Percentiles rank a stretch among this genome's conserved stretches.
Evolutionary conservation across 306 rosid genomes (phyloP).

Genomic region (Herpetospermum pedunculosum): DNA sequence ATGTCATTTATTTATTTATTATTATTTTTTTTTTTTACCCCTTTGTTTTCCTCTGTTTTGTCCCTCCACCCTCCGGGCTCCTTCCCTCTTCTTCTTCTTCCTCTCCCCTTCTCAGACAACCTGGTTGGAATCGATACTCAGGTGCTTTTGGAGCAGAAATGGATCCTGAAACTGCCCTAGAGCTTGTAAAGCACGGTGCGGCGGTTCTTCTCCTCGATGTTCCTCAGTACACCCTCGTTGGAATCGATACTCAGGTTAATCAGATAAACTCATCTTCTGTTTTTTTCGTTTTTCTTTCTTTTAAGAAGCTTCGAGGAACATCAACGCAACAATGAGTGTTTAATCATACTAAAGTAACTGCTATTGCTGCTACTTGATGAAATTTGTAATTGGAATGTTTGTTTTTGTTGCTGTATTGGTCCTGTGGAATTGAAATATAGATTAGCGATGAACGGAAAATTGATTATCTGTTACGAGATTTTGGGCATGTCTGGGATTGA

Average conservation of each 20-base stretch:
- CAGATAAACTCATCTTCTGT: background rate
- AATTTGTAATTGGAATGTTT: background rate
- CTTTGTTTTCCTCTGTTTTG: no score
- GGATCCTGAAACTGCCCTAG: conserved; percentile 56
- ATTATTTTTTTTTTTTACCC: no score
- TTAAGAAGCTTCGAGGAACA: background rate
- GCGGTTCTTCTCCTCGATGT: conserved; percentile 75
- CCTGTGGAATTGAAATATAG: background rate
- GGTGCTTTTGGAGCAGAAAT: conserved; percentile 15
- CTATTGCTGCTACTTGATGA: background rate
- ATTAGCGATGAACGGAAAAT: background rate
- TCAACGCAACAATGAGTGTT: background rate
- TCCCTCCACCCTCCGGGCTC: no score
- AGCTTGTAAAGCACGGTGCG: conserved; percentile 57
- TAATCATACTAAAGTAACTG: background rate
- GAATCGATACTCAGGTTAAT: conserved; percentile 70
- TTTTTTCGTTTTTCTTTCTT: background rate
- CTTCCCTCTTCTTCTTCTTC: no score
- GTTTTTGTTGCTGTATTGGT: background rate
- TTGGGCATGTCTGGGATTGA: no score
- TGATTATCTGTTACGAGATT: no score
- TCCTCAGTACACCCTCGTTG: conserved; percentile 68
- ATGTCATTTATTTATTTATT: no score
- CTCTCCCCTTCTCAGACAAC: no score
- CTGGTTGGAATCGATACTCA: no score